Percentiles rank a stretch among this genome's conserved stretches.
These are phyloP conservation scores for Pezicula carpinea DNA, from an alignment of 2,329 filamentous ascomycete genomes.

Conservation along the genomic window DNA sequence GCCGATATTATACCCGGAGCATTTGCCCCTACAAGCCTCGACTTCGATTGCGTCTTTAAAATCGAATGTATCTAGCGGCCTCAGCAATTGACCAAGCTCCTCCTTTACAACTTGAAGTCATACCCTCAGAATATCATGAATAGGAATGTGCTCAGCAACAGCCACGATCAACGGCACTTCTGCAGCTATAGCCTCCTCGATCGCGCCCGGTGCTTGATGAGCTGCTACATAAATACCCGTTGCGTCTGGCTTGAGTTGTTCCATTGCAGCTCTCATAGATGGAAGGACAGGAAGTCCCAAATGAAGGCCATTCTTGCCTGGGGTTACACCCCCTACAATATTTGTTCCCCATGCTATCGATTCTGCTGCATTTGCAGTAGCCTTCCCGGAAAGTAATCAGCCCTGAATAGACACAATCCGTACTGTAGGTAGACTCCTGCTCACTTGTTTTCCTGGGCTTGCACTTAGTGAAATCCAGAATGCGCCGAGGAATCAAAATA, in stretches of 20 bases:
- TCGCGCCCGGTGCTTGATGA: slow-evolving; percentile 66
- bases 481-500: slow-evolving; percentile 13
- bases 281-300: slow-evolving; percentile 68
- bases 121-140: slow-evolving; percentile 68
- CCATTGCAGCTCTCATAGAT: slow-evolving; percentile 64
- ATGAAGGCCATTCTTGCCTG: slow-evolving; percentile 65
- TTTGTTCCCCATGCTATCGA: slow-evolving; percentile 75
- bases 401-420: neutral
- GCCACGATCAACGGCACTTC: slow-evolving; percentile 72
- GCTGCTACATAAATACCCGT: slow-evolving; percentile 78
- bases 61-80: slow-evolving; percentile 58
- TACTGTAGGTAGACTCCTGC: neutral
- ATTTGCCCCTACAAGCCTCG: slow-evolving; percentile 67
- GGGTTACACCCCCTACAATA: slow-evolving; percentile 74
- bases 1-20: slow-evolving; percentile 71
- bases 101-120: slow-evolving; percentile 13
- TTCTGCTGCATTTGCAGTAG: slow-evolving; percentile 72
- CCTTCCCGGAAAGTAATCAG: slow-evolving; percentile 39
- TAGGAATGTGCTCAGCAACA: slow-evolving; percentile 70
- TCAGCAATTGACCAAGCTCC: neutral
- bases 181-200: slow-evolving; percentile 74
- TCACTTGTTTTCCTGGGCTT: slow-evolving; percentile 26
- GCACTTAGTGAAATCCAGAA: slow-evolving; percentile 7
- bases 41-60: slow-evolving; percentile 63
- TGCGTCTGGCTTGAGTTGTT: slow-evolving; percentile 67